Percentiles rank a stretch among this genome's conserved stretches.
phyloP scores from a whole-genome alignment of 768 basidiomycete genomes.

The Boletus coccyginus region DNA sequence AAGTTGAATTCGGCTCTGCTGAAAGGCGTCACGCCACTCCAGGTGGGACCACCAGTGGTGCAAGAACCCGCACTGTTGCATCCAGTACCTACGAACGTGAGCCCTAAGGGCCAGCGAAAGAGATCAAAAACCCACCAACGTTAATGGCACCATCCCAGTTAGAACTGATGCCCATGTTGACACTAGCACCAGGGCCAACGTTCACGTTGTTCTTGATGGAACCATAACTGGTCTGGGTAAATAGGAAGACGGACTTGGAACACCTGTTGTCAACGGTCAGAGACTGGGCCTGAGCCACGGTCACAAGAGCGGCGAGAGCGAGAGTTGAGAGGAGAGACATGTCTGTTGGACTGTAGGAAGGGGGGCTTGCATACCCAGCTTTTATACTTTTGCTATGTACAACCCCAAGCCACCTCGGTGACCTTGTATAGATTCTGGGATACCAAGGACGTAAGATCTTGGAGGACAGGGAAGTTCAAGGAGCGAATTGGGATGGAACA shows the following conservation, averaged over 20 bases:
- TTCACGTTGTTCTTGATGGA: slow-evolving; percentile 25
- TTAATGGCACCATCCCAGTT: slow-evolving; percentile 33
- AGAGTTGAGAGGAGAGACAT: slow-evolving; percentile 24
- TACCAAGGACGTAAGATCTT: background rate
- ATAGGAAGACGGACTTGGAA: slow-evolving; percentile 27
- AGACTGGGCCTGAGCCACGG: slow-evolving; percentile 26
- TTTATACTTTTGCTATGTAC: slow-evolving; percentile 15
- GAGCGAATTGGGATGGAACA: background rate
- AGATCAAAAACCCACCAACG: slow-evolving; percentile 18
- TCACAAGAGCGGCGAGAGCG: slow-evolving; percentile 18
- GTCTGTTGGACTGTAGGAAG: slow-evolving; percentile 1
- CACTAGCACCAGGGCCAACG: slow-evolving; percentile 20
- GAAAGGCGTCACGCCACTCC: slow-evolving; percentile 31
- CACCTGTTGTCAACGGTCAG: slow-evolving; percentile 29
- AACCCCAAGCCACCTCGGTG: background rate
- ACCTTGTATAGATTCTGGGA: background rate
- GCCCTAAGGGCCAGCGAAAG: background rate
- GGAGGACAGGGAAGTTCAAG: background rate
- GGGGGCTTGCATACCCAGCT: background rate
- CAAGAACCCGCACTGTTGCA: slow-evolving; percentile 24
- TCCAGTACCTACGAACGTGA: slow-evolving; percentile 27
- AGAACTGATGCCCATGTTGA: slow-evolving; percentile 30
- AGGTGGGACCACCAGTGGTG: slow-evolving; percentile 30
- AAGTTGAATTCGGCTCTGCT: slow-evolving; percentile 35
- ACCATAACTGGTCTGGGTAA: slow-evolving; percentile 30